phyloP scores from a whole-genome alignment of 352 stramenopile genomes.

The Blastocystis sp. region DNA sequence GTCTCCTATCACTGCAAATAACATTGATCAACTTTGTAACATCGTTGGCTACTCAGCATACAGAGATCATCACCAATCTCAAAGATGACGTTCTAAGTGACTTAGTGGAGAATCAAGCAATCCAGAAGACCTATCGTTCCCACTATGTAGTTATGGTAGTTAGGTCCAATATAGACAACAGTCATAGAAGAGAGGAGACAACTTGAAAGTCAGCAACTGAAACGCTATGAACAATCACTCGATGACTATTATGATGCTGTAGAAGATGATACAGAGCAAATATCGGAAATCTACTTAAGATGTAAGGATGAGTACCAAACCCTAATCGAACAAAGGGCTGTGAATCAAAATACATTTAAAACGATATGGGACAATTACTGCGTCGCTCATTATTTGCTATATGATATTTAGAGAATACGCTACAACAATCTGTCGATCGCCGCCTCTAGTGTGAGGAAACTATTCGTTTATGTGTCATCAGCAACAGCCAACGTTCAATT shows the following conservation, averaged over 20 bases:
- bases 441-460: constrained; percentile 10
- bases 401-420: constrained; percentile 30
- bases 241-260: constrained; percentile 35
- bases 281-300: background rate
- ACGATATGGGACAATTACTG: constrained; percentile 48
- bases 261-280: background rate
- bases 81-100: constrained; percentile 25
- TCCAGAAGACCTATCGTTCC: constrained; percentile 27
- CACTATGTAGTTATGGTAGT: background rate
- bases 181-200: background rate
- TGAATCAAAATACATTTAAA: background rate
- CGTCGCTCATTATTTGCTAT: background rate
- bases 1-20: constrained; percentile 8
- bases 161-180: background rate
- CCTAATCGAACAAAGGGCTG: background rate
- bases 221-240: background rate
- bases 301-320: background rate
- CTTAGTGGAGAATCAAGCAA: constrained; percentile 23
- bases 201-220: background rate
- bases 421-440: constrained; percentile 48
- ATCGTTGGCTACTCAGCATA: background rate
- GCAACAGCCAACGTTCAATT: constrained; percentile 51
- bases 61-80: constrained; percentile 25
- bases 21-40: constrained; percentile 30
- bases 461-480: constrained; percentile 46